These are phyloP conservation scores for Mortierella sp. DNA, from an alignment of 371 early-diverging fungal species.

Conservation along the genomic window DNA sequence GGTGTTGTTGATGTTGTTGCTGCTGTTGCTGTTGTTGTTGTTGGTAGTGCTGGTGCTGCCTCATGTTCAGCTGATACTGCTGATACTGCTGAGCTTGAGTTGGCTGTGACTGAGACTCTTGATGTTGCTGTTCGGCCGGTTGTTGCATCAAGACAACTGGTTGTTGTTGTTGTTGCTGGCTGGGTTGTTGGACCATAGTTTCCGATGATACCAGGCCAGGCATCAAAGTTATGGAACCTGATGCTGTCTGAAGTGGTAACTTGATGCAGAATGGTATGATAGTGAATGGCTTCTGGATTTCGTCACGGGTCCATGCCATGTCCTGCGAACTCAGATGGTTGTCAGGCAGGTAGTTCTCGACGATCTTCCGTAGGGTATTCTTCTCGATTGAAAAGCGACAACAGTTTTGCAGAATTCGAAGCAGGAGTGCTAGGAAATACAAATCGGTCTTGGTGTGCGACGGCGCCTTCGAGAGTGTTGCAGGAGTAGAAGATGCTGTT, in stretches of 20 bases:
- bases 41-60: constrained; percentile 15
- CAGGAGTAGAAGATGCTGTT: constrained; percentile 2
- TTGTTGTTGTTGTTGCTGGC: neutral
- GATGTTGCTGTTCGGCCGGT: constrained; percentile 9
- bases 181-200: too few relatives aligned
- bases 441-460: constrained; percentile 28
- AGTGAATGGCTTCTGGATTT: constrained; percentile 22
- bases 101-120: neutral
- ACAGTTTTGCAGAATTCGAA: constrained; percentile 44
- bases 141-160: neutral
- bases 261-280: constrained; percentile 34
- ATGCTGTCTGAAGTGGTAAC: constrained; percentile 14
- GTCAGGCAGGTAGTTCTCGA: constrained; percentile 30
- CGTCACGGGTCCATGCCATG: constrained; percentile 18
- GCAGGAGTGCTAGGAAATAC: constrained; percentile 28
- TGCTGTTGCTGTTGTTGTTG: constrained; percentile 8
- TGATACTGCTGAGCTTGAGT: constrained; percentile 14
- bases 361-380: constrained; percentile 6
- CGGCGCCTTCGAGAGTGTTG: constrained; percentile 24
- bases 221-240: neutral
- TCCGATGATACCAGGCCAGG: neutral
- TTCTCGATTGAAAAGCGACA: constrained; percentile 47
- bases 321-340: constrained; percentile 24
- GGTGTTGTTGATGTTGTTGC: too few relatives aligned
- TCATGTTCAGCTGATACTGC: constrained; percentile 20